These are phyloP conservation scores for Fonsecaea monophora DNA, from an alignment of 2,329 filamentous ascomycete genomes.

Conservation along the genomic window DNA sequence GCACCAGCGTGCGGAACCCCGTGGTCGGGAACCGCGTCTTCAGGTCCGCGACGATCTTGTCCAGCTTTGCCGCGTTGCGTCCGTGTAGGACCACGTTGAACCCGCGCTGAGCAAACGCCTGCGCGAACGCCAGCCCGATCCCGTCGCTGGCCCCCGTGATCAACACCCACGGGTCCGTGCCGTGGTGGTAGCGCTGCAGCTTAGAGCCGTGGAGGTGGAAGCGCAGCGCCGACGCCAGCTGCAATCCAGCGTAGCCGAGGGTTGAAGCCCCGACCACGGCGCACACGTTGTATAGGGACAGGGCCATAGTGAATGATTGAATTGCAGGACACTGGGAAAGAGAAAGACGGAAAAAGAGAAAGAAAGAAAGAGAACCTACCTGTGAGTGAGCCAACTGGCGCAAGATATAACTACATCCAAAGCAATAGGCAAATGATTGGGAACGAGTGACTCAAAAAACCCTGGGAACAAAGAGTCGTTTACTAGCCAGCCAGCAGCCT, in stretches of 20 bases:
- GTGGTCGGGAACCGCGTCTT: slow-evolving; percentile 48
- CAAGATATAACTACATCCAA: too few species aligned
- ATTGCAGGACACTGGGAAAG: too few species aligned
- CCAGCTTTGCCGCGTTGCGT: slow-evolving; percentile 59
- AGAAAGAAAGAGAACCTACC: not conserved
- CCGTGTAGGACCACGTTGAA: slow-evolving; percentile 67
- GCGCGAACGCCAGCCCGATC: slow-evolving; percentile 60
- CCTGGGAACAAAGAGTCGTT: too few species aligned
- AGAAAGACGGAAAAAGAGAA: not conserved
- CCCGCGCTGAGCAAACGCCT: slow-evolving; percentile 58
- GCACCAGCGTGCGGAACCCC: slow-evolving; percentile 52
- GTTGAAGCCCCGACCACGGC: slow-evolving; percentile 17
- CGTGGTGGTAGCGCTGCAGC: slow-evolving; percentile 19
- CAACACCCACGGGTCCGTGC: slow-evolving; percentile 53
- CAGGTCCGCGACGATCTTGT: slow-evolving; percentile 51
- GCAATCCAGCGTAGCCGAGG: slow-evolving; percentile 2
- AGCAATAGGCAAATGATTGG: too few species aligned
- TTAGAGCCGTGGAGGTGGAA: slow-evolving; percentile 22
- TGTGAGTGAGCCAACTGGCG: not conserved
- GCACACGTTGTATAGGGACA: slow-evolving; percentile 11
- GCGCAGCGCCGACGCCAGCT: slow-evolving; percentile 11
- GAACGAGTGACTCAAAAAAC: too few species aligned
- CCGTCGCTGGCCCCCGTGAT: slow-evolving; percentile 65
- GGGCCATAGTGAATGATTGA: not conserved
- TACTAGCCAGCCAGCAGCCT: too few species aligned